phyloP scores from a whole-genome alignment of 2,329 filamentous ascomycete species.

The Colletotrichum sp. region DNA sequence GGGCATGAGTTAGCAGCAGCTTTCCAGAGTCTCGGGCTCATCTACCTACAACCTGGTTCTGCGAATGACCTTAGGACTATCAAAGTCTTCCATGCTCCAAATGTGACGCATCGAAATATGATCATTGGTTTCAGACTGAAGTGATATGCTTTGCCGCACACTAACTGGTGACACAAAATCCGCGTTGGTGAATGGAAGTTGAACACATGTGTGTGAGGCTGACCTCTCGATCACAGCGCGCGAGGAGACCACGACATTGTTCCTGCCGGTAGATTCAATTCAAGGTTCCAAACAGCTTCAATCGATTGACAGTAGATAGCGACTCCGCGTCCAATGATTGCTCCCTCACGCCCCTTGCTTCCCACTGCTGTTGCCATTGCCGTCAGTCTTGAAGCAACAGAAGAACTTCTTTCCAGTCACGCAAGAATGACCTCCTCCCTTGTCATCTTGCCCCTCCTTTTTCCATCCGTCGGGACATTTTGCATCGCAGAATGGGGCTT shows the following conservation, averaged over 20 bases:
- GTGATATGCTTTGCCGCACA: rapidly evolving
- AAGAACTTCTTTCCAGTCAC: not conserved
- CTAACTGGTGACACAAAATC: rapidly evolving
- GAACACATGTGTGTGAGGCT: rapidly evolving
- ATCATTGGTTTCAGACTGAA: not conserved
- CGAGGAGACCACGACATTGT: too few relatives aligned
- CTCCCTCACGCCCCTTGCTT: rapidly evolving
- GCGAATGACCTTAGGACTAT: not conserved
- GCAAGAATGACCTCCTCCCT: not conserved
- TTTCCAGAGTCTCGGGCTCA: not conserved
- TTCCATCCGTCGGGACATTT: not conserved
- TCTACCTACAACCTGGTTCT: not conserved
- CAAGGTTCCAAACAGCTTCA: rapidly evolving
- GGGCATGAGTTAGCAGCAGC: not conserved
- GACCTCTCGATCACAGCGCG: not conserved
- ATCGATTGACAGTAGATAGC: rapidly evolving
- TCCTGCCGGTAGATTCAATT: not conserved
- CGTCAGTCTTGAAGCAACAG: not conserved
- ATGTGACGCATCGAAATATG: not conserved
- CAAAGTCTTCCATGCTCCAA: not conserved
- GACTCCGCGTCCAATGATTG: rapidly evolving
- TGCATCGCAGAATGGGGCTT: not conserved
- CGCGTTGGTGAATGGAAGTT: rapidly evolving
- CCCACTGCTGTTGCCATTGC: not conserved
- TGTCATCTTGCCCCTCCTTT: not conserved